A percentile compares a stretch with the other conserved stretches of the same genome.
These are phyloP conservation scores for Fragilaria radians DNA, from an alignment of 108 stramenopile species.

Conservation along the genomic window DNA sequence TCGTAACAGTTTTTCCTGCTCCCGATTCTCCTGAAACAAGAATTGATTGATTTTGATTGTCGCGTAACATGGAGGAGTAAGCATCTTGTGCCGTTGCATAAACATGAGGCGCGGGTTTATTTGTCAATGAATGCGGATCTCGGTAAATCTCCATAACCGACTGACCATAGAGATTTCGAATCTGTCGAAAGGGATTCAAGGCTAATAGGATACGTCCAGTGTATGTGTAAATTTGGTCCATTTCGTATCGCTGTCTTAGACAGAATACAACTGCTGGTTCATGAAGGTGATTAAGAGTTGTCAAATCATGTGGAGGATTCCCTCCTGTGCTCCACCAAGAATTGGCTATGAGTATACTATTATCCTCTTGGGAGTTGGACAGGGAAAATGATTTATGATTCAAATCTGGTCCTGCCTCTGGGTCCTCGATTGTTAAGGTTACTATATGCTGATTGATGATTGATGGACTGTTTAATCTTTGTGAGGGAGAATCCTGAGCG, in stretches of 20 bases:
- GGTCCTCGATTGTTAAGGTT: background rate
- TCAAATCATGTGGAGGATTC: constrained; percentile 51
- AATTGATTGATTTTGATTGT: constrained; percentile 42
- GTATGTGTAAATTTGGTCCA: constrained; percentile 78
- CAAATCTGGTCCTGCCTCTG: background rate
- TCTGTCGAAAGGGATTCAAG: constrained; percentile 80
- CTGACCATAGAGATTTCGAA: constrained; percentile 54
- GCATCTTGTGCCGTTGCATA: constrained; percentile 89
- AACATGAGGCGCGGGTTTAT: constrained; percentile 58
- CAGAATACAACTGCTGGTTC: constrained; percentile 83
- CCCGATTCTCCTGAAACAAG: constrained; percentile 78
- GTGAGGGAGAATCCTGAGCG: background rate
- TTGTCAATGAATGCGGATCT: constrained; percentile 13
- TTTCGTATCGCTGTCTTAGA: constrained; percentile 45
- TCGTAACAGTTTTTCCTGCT: constrained; percentile 84
- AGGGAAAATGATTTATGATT: background rate
- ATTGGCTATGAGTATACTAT: constrained; percentile 36
- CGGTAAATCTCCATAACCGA: constrained; percentile 55
- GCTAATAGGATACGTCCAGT: constrained; percentile 88
- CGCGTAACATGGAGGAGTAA: constrained; percentile 74
- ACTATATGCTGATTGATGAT: background rate
- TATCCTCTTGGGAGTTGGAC: background rate
- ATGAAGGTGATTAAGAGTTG: constrained; percentile 72
- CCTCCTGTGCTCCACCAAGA: constrained; percentile 32
- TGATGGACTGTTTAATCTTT: background rate